Conservation (phyloP, 257 asterid genomes). For the Nicotiana sylvestris region DNA sequence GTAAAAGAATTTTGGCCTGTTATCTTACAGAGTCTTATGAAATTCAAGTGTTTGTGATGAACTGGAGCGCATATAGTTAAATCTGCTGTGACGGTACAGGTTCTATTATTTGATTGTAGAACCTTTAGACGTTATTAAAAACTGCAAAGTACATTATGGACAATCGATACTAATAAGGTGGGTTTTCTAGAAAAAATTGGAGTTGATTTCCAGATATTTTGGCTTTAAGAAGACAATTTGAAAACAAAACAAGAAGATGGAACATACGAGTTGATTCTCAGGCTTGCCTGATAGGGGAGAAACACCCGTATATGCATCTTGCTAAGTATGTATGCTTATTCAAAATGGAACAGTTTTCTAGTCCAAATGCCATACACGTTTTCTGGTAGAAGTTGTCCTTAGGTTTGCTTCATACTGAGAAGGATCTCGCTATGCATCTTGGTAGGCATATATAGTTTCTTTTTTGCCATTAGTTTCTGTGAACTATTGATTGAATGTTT, state of each 20-base stretch:
- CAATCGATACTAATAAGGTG: background rate
- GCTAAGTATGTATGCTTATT: background rate
- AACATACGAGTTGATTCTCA: background rate
- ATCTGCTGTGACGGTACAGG: background rate
- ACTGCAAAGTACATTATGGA: background rate
- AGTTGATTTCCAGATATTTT: background rate
- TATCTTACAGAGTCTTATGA: background rate
- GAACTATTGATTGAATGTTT: background rate
- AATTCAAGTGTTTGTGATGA: background rate
- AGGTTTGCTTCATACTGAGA: background rate
- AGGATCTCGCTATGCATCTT: background rate
- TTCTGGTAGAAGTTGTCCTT: background rate
- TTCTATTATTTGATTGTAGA: background rate
- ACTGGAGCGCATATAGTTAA: background rate
- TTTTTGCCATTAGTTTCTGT: background rate
- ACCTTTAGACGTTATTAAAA: background rate
- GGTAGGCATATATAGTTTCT: background rate
- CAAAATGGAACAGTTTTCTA: background rate
- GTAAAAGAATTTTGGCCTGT: background rate
- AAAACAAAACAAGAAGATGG: background rate
- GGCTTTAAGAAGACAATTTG: background rate
- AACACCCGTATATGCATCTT: background rate
- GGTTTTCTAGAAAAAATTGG: background rate
- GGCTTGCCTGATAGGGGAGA: background rate
- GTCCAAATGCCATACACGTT: background rate